These are phyloP conservation scores for Tilletia caries DNA, from an alignment of 1,284 basidiomycete species.

Conservation along the genomic window DNA sequence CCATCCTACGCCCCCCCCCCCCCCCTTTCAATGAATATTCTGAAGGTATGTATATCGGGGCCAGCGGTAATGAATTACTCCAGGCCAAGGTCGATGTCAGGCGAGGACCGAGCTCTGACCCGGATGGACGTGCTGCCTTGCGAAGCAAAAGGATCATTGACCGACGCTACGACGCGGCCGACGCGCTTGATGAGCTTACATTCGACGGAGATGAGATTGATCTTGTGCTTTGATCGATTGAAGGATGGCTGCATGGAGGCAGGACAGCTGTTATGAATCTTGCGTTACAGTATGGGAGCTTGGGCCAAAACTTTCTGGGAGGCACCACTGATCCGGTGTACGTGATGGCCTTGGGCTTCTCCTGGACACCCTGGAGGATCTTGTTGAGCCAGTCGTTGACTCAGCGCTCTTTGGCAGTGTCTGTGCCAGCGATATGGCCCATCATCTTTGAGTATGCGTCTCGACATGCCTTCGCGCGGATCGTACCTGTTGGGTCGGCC, in stretches of 20 bases:
- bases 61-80: neutral
- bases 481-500: neutral
- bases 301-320: too few relatives aligned
- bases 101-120: neutral
- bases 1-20: too few relatives aligned
- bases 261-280: neutral
- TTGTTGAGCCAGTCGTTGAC: slow-evolving; percentile 37
- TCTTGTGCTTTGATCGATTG: too few relatives aligned
- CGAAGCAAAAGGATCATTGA: neutral
- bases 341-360: neutral
- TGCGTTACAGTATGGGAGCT: neutral
- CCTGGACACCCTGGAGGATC: slow-evolving; percentile 17
- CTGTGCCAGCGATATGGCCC: slow-evolving; percentile 32
- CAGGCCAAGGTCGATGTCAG: neutral
- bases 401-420: slow-evolving; percentile 38
- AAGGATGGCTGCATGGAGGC: neutral
- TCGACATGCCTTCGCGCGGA: neutral
- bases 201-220: neutral
- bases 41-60: too few relatives aligned
- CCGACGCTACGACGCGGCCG: neutral
- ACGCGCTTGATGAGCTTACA: neutral
- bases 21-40: too few relatives aligned
- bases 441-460: slow-evolving; percentile 32
- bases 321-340: neutral
- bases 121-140: neutral